Evolutionary conservation across 345 rosid genomes (phyloP).

Genomic region (Erysimum cheiranthoides): DNA sequence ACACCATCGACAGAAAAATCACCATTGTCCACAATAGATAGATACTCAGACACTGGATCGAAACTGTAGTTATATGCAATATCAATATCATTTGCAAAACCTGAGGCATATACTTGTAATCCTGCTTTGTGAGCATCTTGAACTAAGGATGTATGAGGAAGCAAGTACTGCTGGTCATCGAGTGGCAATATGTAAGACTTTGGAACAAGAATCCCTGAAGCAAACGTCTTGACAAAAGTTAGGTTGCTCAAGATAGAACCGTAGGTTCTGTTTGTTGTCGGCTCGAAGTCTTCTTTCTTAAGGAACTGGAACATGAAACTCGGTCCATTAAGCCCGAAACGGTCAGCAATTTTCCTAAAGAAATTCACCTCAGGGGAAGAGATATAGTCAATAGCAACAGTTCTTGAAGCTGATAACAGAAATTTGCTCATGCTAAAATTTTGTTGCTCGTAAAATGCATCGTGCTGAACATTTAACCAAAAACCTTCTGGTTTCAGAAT

Average conservation of each 20-base stretch:
- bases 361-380: too few relatives aligned
- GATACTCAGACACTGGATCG: constrained; percentile 72
- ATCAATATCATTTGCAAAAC: constrained; percentile 63
- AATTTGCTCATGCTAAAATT: too few relatives aligned
- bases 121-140: constrained; percentile 79
- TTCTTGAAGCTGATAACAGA: too few relatives aligned
- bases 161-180: constrained; percentile 54
- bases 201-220: constrained; percentile 80
- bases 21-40: constrained; percentile 68
- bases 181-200: constrained; percentile 74
- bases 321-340: too few relatives aligned
- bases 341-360: too few relatives aligned
- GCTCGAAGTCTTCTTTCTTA: too few relatives aligned
- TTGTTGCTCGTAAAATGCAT: too few relatives aligned
- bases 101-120: constrained; percentile 70
- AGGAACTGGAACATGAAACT: too few relatives aligned
- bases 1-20: constrained; percentile 82
- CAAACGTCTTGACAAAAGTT: constrained; percentile 73
- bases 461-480: too few relatives aligned
- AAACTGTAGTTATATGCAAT: constrained; percentile 72
- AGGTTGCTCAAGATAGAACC: constrained; percentile 59
- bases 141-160: constrained; percentile 58
- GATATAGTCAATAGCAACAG: too few relatives aligned
- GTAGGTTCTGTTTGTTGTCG: too few relatives aligned
- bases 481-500: too few relatives aligned